Conservation (phyloP, 257 asterid species). For the Leonotis leonurus region DNA sequence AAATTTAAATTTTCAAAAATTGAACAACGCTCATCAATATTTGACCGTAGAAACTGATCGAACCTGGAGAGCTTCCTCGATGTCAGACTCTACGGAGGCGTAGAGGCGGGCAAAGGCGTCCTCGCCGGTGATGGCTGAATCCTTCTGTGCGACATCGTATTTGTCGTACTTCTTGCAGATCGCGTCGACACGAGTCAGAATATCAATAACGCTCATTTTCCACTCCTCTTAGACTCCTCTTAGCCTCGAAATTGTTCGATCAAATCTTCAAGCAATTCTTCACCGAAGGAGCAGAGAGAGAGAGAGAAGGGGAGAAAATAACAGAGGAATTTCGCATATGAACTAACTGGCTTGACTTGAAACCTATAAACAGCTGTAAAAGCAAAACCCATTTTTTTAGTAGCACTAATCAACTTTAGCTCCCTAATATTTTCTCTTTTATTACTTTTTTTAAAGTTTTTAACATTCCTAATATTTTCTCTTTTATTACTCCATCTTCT, state of each 20-base stretch:
- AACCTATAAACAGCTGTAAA: not conserved
- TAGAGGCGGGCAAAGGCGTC: constrained; percentile 94
- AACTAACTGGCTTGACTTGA: not conserved
- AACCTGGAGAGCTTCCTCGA: constrained; percentile 87
- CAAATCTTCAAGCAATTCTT: not conserved
- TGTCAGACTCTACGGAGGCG: constrained; percentile 68
- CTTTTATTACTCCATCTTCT: too few species aligned
- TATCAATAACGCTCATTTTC: constrained; percentile 85
- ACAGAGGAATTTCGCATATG: not conserved
- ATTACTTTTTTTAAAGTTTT: too few species aligned
- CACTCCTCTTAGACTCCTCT: too few species aligned
- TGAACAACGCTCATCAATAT: not conserved
- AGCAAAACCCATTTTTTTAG: not conserved
- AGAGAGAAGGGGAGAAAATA: not conserved
- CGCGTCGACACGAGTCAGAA: constrained; percentile 87
- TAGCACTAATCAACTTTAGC: not conserved
- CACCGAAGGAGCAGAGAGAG: not conserved
- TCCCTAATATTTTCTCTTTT: not conserved
- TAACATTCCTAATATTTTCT: too few species aligned
- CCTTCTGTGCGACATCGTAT: constrained; percentile 75
- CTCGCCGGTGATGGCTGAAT: constrained; percentile 82
- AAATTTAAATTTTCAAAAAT: not conserved
- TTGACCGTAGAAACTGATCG: not conserved
- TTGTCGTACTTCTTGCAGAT: constrained; percentile 95
- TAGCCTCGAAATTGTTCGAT: not conserved